phyloP scores from a whole-genome alignment of 2,329 filamentous ascomycete species.

The Zymoseptoria brevis region DNA sequence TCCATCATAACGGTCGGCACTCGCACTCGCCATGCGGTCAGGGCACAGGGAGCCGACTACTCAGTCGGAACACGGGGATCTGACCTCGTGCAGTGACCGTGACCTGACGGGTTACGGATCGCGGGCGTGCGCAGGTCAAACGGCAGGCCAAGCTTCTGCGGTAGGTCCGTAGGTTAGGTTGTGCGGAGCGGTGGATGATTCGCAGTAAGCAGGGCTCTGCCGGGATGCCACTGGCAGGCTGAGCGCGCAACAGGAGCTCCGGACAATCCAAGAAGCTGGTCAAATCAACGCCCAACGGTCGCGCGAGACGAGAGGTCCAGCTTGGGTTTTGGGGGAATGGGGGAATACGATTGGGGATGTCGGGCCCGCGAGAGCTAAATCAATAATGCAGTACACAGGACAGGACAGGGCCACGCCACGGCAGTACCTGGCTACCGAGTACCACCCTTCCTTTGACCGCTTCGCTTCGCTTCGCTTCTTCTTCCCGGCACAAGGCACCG shows the following conservation, averaged over 20 bases:
- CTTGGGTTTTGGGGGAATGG: neutral
- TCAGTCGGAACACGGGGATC: slow-evolving; percentile 15
- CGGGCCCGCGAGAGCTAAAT: slow-evolving; percentile 2
- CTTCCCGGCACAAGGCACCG: neutral
- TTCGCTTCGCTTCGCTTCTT: no score
- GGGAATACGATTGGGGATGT: slow-evolving; percentile 1
- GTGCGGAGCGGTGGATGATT: slow-evolving; percentile 5
- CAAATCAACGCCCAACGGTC: neutral
- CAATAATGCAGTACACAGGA: no score
- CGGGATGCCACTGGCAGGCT: slow-evolving; percentile 6
- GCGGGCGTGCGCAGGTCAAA: slow-evolving; percentile 14
- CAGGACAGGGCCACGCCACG: no score
- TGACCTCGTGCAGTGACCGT: slow-evolving; percentile 3
- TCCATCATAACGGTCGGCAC: slow-evolving; percentile 17
- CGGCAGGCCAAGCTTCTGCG: slow-evolving; percentile 9
- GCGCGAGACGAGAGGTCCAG: neutral
- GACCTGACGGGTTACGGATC: slow-evolving; percentile 3
- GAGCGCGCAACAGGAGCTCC: neutral
- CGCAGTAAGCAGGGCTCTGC: slow-evolving; percentile 7
- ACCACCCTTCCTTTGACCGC: neutral
- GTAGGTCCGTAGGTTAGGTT: slow-evolving; percentile 1
- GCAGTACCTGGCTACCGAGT: neutral
- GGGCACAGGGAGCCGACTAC: slow-evolving; percentile 11
- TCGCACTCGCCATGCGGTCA: slow-evolving; percentile 18
- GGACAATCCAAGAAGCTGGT: neutral